A percentile compares a stretch with the other conserved stretches of the same genome.
Conservation (phyloP, 768 basidiomycete genomes). For the Suillus subalutaceus region DNA sequence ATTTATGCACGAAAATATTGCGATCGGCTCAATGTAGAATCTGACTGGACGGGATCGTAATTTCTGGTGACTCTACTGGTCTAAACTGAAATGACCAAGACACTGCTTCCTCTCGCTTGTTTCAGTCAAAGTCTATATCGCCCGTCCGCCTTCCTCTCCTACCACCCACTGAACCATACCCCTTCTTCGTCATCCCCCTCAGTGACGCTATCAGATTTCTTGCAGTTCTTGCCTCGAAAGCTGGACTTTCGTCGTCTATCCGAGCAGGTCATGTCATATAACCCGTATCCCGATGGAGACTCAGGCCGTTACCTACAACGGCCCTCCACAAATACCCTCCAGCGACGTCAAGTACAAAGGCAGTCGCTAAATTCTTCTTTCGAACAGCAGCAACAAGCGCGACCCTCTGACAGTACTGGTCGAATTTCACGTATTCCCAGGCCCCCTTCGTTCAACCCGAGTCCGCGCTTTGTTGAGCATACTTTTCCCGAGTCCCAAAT, state of each 20-base stretch:
- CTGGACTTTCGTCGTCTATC: not conserved
- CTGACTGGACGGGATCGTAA: not conserved
- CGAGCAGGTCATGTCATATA: not conserved
- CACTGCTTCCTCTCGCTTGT: not conserved
- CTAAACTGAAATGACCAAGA: not conserved
- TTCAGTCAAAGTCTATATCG: not conserved
- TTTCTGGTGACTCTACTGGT: not conserved
- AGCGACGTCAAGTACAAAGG: conserved; percentile 4
- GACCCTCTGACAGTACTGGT: not conserved
- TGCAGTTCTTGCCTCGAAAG: not conserved
- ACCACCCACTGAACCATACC: not conserved
- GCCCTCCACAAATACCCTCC: not conserved
- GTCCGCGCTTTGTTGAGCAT: not conserved
- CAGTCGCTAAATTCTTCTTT: not conserved
- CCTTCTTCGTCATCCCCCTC: not conserved
- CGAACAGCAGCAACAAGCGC: not conserved
- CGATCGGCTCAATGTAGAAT: not conserved
- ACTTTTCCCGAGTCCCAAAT: not conserved
- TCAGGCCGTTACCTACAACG: conserved; percentile 1
- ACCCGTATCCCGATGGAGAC: not conserved
- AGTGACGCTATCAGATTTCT: not conserved
- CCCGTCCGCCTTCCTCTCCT: not conserved
- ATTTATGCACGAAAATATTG: not conserved
- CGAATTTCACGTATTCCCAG: not conserved
- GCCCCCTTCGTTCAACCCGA: not conserved